These are phyloP conservation scores for Antitrichia curtipendula DNA, from an alignment of 225 moss, liverwort and hornwort species.

Conservation along the genomic window DNA sequence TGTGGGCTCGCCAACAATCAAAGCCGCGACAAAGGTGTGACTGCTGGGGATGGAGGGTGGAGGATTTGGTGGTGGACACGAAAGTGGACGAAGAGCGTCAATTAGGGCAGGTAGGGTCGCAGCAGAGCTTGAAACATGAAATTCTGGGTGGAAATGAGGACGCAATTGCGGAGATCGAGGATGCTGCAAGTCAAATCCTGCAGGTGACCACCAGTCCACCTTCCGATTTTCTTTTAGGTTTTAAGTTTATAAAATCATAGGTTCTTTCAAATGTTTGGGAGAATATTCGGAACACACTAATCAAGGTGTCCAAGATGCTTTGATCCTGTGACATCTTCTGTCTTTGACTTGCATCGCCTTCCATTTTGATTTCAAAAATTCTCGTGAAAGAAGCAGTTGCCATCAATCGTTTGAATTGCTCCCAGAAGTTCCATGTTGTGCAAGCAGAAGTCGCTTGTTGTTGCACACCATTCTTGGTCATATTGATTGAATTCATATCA, in stretches of 20 bases:
- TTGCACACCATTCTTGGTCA: neutral
- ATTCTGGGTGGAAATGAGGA: neutral
- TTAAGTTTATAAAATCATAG: too few species aligned
- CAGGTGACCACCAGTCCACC: constrained; percentile 1
- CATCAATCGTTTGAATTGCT: neutral
- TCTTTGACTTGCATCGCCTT: neutral
- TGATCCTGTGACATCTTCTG: neutral
- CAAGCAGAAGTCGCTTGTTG: neutral
- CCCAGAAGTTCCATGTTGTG: neutral
- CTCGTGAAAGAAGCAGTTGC: neutral
- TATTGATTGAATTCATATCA: neutral
- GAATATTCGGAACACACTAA: neutral
- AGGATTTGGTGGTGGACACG: neutral
- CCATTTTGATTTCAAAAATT: neutral
- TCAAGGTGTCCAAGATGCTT: neutral
- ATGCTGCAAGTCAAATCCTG: neutral
- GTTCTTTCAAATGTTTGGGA: neutral
- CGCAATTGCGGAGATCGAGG: neutral
- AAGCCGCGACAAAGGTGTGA: constrained; percentile 21
- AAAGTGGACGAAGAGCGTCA: neutral
- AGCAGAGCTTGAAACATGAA: neutral
- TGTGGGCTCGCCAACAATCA: constrained; percentile 3
- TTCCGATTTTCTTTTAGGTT: neutral
- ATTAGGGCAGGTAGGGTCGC: neutral
- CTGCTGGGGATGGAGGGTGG: constrained; percentile 57